Base-by-base conservation (phyloP, 1,284 basidiomycete species). In the Cryptococcus neoformans region DNA sequence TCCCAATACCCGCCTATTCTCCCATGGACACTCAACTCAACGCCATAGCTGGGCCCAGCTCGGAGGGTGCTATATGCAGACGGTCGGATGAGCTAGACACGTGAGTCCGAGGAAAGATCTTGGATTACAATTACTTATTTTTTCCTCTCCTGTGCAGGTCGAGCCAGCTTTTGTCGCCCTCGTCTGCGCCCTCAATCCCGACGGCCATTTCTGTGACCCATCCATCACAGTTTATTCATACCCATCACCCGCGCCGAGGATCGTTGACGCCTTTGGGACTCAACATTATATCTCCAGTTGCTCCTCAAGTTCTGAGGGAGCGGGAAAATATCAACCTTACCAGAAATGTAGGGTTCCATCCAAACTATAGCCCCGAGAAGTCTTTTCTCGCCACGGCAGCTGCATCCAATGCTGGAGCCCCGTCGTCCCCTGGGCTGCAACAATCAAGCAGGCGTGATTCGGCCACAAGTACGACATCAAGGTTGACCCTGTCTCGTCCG, bases 201-300 rank as follows among this genome's bases (percentile, higher is more conserved):
- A 71, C 70, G 6, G 72, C 71, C 45, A 64, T 68, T 9, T 62
- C 72, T 34, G 61, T 73, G 45, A 70, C 73, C 2, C 75, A 77
- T 61, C 76, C 76, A 8, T 68, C 76, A 2, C 63, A 65, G 49
- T 78, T 71, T 60, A 78, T 78, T 42, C 76, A 78, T 58, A 78
- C 76, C 14, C 75, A 78, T 55, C 75, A 76, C 52, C 76, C 76
- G 3, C 68, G 75, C 35, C 67, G 76, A 6, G 71, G 69, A 1
- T 76, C 74, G 8, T 65, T 75, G 56, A 76, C 73, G 3, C 76
- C 76, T 2, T 63, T 76, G 10, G 75, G 74, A 6, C 66, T 78
- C 8, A 70, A 78, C 52, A 65, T 76, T 56, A 77, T 78, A 49
- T 75, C 75, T 1, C 76, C 76, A 16, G 69, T 74, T 2, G 55